Percentiles rank a stretch among this genome's conserved stretches.
These are phyloP conservation scores for Jacaranda copaia DNA, from an alignment of 257 asterid genomes.

Conservation along the genomic window DNA sequence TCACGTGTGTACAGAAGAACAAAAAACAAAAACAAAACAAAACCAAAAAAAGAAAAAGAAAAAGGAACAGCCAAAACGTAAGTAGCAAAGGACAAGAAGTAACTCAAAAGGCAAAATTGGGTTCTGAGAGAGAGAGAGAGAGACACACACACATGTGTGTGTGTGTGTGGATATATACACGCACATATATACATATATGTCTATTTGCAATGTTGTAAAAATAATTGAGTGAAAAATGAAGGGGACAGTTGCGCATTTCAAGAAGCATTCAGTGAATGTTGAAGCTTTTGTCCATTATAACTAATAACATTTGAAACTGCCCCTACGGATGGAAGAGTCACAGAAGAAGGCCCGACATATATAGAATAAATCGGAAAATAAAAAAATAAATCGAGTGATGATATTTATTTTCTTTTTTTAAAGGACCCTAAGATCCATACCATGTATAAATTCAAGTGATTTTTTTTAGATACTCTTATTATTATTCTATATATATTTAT, in stretches of 20 bases:
- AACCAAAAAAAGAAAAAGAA: too few species aligned
- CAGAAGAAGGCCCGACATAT: neutral
- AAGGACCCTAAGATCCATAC: too few species aligned
- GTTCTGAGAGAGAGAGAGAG: neutral
- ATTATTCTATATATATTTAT: too few species aligned
- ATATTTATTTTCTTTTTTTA: too few species aligned
- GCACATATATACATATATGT: neutral
- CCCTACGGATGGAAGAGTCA: neutral
- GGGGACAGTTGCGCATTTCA: neutral
- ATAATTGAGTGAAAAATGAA: neutral
- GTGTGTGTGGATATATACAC: neutral
- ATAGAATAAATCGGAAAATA: too few species aligned
- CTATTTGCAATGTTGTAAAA: neutral
- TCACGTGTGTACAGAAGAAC: too few species aligned
- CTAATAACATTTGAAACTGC: neutral
- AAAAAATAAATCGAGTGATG: too few species aligned
- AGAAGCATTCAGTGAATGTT: neutral
- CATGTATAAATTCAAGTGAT: too few species aligned
- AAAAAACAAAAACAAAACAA: too few species aligned
- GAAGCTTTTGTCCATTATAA: neutral
- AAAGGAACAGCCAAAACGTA: neutral
- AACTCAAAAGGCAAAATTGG: neutral
- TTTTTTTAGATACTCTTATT: too few species aligned
- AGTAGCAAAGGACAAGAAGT: neutral
- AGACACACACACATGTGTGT: neutral